Percentiles rank a stretch among this genome's conserved stretches.
phyloP scores from a whole-genome alignment of 2,329 filamentous ascomycete genomes.

The Ophiostoma tasmaniense region DNA sequence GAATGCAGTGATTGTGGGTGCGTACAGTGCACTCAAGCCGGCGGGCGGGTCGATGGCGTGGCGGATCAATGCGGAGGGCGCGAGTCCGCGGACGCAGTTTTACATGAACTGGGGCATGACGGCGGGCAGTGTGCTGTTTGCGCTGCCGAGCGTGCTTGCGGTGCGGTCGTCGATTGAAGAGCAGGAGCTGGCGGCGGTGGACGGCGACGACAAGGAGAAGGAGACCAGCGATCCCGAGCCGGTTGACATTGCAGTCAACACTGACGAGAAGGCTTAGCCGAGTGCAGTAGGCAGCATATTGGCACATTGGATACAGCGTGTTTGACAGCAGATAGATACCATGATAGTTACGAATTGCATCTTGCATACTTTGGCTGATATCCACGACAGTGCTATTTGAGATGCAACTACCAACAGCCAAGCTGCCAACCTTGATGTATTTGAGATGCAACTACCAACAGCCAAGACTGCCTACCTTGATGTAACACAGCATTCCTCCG shows the following conservation, averaged over 20 bases:
- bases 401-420: no score
- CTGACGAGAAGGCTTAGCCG: neutral
- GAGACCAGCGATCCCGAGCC: neutral
- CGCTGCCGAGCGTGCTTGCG: slow-evolving; percentile 35
- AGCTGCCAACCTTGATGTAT: no score
- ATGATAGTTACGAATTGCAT: neutral
- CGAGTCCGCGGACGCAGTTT: slow-evolving; percentile 36
- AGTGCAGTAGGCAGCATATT: neutral
- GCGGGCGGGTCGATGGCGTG: slow-evolving; percentile 25
- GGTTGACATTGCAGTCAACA: neutral
- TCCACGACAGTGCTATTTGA: no score
- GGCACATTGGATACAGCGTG: neutral
- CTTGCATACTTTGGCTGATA: no score
- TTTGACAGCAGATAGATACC: neutral
- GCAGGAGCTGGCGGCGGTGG: slow-evolving; percentile 22
- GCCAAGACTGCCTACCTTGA: no score
- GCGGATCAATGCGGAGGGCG: slow-evolving; percentile 36
- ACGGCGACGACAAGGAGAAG: slow-evolving; percentile 9
- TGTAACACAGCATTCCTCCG: neutral
- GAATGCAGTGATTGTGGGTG: slow-evolving; percentile 37
- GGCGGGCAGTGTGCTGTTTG: slow-evolving; percentile 35
- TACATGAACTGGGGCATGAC: slow-evolving; percentile 40
- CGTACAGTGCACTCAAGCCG: slow-evolving; percentile 39
- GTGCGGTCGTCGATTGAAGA: slow-evolving; percentile 27
- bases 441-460: no score